A percentile compares a stretch with the other conserved stretches of the same genome.
Conservation (phyloP, 345 rosid species). For the Citrus trifoliata region DNA sequence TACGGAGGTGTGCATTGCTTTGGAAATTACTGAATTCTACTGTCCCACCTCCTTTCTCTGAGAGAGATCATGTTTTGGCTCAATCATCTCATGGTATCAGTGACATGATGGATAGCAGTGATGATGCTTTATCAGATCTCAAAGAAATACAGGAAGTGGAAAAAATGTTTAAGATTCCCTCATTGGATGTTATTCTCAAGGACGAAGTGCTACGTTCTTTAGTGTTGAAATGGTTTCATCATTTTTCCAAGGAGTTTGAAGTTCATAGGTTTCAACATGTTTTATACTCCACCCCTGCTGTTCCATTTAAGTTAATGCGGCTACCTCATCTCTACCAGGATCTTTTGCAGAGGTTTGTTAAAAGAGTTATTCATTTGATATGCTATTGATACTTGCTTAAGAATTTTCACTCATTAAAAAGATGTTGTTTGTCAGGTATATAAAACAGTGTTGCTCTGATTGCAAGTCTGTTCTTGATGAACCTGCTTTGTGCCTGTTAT, state of each 20-base stretch:
- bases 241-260: conserved; percentile 49
- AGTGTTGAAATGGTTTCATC: conserved; percentile 61
- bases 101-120: conserved; percentile 35
- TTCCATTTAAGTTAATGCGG: conserved; percentile 79
- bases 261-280: conserved; percentile 24
- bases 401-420: conserved; percentile 7
- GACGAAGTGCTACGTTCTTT: conserved; percentile 46
- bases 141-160: conserved; percentile 61
- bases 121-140: conserved; percentile 41
- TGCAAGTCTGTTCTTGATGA: conserved; percentile 55
- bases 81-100: conserved; percentile 25
- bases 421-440: conserved; percentile 47
- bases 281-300: conserved; percentile 54
- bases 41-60: conserved; percentile 46
- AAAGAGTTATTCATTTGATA: conserved; percentile 10
- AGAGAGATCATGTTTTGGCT: conserved; percentile 32
- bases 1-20: conserved; percentile 91
- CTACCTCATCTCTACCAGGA: conserved; percentile 85
- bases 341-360: conserved; percentile 70
- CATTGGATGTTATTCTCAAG: conserved; percentile 48
- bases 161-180: conserved; percentile 74
- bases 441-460: conserved; percentile 62
- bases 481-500: conserved; percentile 81
- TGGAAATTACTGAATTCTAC: conserved; percentile 72
- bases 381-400: conserved; percentile 5